A percentile compares a stretch with the other conserved stretches of the same genome.
These are phyloP conservation scores for Botryotinia narcissicola DNA, from an alignment of 2,329 filamentous ascomycete species.

Conservation along the genomic window DNA sequence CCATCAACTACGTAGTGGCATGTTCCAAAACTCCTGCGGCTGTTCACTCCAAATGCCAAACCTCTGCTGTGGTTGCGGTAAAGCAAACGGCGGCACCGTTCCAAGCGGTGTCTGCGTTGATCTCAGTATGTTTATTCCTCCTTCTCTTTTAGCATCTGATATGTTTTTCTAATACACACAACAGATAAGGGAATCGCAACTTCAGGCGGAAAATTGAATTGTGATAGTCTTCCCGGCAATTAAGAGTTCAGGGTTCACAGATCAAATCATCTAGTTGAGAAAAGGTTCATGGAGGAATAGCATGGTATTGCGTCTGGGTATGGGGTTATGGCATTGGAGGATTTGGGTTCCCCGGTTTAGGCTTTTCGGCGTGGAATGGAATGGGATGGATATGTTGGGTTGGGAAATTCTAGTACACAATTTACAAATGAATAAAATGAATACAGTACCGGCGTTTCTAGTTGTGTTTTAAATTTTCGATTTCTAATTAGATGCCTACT, in stretches of 20 bases:
- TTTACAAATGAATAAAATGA: neutral
- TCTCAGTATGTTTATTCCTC: constrained; percentile 1
- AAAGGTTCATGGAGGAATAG: neutral
- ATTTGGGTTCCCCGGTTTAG: neutral
- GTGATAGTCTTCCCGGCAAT: constrained; percentile 7
- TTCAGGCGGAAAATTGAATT: constrained; percentile 4
- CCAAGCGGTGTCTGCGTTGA: neutral
- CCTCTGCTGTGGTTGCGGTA: constrained; percentile 7
- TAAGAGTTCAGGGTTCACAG: neutral
- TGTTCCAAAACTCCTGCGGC: constrained; percentile 15
- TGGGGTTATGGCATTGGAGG: neutral
- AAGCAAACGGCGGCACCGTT: neutral
- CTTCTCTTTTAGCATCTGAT: neutral
- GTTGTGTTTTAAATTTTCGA: neutral
- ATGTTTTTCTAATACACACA: neutral
- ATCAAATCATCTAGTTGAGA: neutral
- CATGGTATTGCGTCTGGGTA: neutral
- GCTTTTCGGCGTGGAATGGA: neutral
- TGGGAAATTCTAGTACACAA: neutral
- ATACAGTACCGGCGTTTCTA: neutral
- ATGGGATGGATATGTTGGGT: neutral
- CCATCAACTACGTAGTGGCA: constrained; percentile 2
- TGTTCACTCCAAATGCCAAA: constrained; percentile 7
- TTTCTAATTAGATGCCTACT: neutral
- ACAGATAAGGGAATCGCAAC: constrained; percentile 11